Base-by-base conservation (phyloP, 306 rosid species). In the Fragaria vesca region DNA sequence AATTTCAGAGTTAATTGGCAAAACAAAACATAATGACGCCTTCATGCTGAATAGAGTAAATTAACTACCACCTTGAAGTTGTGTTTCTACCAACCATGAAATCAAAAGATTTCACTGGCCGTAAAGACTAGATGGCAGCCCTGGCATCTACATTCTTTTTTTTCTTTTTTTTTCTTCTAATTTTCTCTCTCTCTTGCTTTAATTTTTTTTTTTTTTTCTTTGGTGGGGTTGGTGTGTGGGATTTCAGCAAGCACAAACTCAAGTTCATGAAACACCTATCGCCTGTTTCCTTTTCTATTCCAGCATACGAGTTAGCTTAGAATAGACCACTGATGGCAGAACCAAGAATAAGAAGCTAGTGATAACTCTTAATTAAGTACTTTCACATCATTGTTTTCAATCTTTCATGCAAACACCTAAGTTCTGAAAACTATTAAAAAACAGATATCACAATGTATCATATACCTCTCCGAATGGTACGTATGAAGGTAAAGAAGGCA, bases 381-480 rank as follows among this genome's bases (percentile, higher is more conserved):
- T 55, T 38, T 18, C 16, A 21, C 24, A 73, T 24, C 54, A 38
- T 57, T 57, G 13, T 9, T 57, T 57, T 57, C 62, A 57, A 57
- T 57, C 62, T 54, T 12, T 21, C n/a, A 24, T 52, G 65, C 20
- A 72, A 3, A 52, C 69, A 60, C 45, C 45, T 4, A 28, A 43
- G 12, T 48, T 2, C 55, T 15, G 4, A 26, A 28, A 45, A 2
- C 13, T 42, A 79, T 15, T 46, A 34, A 26, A 18, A 24, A 58
- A 30, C 11, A 71, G 68, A 11, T 4, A 26, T 66, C 74, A 57
- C 52, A 72, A 50, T 34, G 65, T 38, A 75, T 10, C 40, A 81
- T 68, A 60, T 83, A 92, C 98, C 97, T 95, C 89, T 62, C 97
- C 98, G 54, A 95, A 95, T 82, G 98, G 98, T 48, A 95, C 95